Base-by-base conservation (phyloP, 768 basidiomycete genomes). In the Dioszegia crocea region DNA sequence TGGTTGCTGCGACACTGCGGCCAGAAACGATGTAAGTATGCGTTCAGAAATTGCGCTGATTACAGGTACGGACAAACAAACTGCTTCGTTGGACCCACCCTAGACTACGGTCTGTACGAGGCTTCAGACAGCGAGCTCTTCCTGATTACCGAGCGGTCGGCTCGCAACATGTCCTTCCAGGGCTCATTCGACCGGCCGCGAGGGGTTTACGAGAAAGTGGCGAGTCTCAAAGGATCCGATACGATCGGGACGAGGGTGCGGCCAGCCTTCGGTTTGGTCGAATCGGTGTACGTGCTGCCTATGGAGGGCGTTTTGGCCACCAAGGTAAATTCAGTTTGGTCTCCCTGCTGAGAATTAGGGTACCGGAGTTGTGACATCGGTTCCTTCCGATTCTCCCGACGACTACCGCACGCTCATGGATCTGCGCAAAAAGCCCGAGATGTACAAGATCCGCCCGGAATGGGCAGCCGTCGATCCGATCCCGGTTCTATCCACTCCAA, bases 231-330 rank as follows among this genome's bases (percentile, higher is more conserved):
- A 38, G 96, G 96, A 8, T 77, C 84, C 10, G 84, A 84, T 60
- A 79, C 98, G 38, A 80, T 98, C 56, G 96, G 96, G 3, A 88
- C 92, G 21, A 90, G 84, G 71, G 86, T 98, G 77, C 86, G 85
- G 61, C 93, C 94, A 1, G 92, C 94, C 0, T 85, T 89, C 62
- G 84, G 85, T 23, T 67, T 91, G 50, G 83, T 86, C 74, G 84
- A 88, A 0, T 86, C 94, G 77, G 89, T 97, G 26, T 92, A 92
- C 70, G 90, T 99, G 45, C 78, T 99, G 57, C 96, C 96, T n/a
- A 99, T 99, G 96, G 96, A 99, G 65, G 89, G 87, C 65, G 91
- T 98, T 53, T 82, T 94, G 46, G 84, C 91, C n/a, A 93, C 89
- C 62, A 98, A 98, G 82, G 88, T 83, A 52, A 19, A 80, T 59